Percentiles rank a stretch among this genome's conserved stretches.
Evolutionary conservation across 2,329 filamentous ascomycete species (phyloP).

Genomic region (Rhytidhysteron rufulum): DNA sequence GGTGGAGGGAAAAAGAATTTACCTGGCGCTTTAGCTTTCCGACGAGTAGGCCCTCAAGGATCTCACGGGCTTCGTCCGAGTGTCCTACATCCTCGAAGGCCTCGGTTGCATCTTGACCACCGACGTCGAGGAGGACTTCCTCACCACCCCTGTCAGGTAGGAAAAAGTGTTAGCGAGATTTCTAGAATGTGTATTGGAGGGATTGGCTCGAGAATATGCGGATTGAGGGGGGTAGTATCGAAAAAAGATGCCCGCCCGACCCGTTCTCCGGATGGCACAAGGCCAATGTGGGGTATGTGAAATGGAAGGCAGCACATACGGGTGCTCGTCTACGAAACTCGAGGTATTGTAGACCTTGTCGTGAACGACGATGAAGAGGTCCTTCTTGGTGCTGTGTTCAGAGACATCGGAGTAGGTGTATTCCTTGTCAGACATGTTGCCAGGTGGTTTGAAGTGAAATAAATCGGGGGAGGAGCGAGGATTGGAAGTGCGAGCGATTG

Average conservation of each 20-base stretch:
- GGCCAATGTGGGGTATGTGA: background rate
- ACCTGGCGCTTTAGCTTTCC: slow-evolving; percentile 37
- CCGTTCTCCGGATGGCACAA: too few species aligned
- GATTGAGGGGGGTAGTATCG: too few species aligned
- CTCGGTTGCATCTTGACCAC: slow-evolving; percentile 92
- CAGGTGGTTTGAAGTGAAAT: too few species aligned
- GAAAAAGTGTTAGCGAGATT: too few species aligned
- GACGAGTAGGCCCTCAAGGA: slow-evolving; percentile 58
- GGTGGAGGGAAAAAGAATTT: too few species aligned
- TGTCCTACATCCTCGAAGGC: slow-evolving; percentile 99
- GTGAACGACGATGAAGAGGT: slow-evolving; percentile 86
- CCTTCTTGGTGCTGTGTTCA: slow-evolving; percentile 66
- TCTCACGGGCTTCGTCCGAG: slow-evolving; percentile 96
- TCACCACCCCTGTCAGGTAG: slow-evolving; percentile 91
- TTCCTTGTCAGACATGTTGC: slow-evolving; percentile 35
- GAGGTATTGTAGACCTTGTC: slow-evolving; percentile 92
- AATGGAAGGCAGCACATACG: slow-evolving; percentile 55
- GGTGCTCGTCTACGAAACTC: slow-evolving; percentile 95
- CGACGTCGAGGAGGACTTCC: slow-evolving; percentile 95
- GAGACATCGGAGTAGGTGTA: slow-evolving; percentile 39
- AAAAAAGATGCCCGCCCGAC: too few species aligned
- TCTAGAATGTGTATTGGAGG: too few species aligned
- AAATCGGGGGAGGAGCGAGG: background rate
- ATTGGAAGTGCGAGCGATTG: too few species aligned
- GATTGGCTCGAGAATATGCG: too few species aligned